Evolutionary conservation across 2,329 filamentous ascomycete species (phyloP).

Genomic region (Colletotrichum tropicicola): DNA sequence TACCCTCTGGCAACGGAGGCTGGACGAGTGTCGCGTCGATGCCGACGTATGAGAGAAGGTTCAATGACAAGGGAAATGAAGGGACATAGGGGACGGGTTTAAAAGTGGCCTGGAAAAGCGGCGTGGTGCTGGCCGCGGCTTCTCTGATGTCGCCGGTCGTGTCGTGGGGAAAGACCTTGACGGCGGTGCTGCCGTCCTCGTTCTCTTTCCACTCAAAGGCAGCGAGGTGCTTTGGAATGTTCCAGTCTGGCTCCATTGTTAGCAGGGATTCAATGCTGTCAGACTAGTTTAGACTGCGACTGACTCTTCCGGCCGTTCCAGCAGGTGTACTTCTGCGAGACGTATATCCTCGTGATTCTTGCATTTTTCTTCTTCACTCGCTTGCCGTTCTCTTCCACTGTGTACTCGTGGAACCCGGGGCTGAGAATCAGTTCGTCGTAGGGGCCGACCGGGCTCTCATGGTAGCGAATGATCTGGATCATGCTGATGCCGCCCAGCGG

Average conservation of each 20-base stretch:
- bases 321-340: constrained; percentile 59
- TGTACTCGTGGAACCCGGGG: constrained; percentile 56
- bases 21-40: constrained; percentile 54
- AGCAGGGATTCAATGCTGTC: background rate
- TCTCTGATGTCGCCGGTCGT: constrained; percentile 41
- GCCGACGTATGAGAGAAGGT: constrained; percentile 48
- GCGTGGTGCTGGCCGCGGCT: constrained; percentile 40
- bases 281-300: constrained; percentile 18
- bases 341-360: constrained; percentile 63
- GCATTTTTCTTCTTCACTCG: constrained; percentile 44
- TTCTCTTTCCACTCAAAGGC: constrained; percentile 55
- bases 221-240: constrained; percentile 64
- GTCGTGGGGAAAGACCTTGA: constrained; percentile 57
- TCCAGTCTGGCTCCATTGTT: constrained; percentile 53
- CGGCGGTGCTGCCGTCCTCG: constrained; percentile 44
- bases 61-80: constrained; percentile 52
- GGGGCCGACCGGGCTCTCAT: constrained; percentile 58
- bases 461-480: constrained; percentile 61
- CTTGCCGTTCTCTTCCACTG: constrained; percentile 43
- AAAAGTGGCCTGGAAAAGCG: constrained; percentile 57
- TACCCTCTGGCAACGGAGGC: constrained; percentile 55
- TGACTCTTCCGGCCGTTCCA: constrained; percentile 62
- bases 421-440: constrained; percentile 62
- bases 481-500: constrained; percentile 55
- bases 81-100: constrained; percentile 51